These are phyloP conservation scores for Castanea mollissima DNA, from an alignment of 306 rosid genomes.

Conservation along the genomic window DNA sequence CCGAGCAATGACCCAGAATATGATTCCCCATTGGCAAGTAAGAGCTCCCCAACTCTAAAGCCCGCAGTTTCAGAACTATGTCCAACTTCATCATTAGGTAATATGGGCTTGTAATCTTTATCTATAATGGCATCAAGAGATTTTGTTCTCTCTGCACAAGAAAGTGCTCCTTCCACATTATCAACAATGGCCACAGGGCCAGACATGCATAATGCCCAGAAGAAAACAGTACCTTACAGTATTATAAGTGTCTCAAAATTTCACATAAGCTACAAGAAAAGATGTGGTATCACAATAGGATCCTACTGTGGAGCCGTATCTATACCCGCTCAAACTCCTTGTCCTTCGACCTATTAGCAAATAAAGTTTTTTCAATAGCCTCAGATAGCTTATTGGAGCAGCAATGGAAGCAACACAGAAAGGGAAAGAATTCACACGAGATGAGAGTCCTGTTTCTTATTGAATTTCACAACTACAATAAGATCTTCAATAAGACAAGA, in stretches of 20 bases:
- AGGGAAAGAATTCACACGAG: background rate
- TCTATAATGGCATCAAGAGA: constrained; percentile 61
- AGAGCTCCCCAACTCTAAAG: constrained; percentile 69
- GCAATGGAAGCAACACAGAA: constrained; percentile 6
- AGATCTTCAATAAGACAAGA: background rate
- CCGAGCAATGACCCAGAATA: constrained; percentile 81
- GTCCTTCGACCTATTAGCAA: constrained; percentile 36
- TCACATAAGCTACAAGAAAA: constrained; percentile 44
- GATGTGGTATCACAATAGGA: constrained; percentile 31
- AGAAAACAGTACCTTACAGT: constrained; percentile 43
- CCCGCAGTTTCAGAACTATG: constrained; percentile 58
- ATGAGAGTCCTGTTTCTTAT: background rate
- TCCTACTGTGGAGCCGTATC: constrained; percentile 25
- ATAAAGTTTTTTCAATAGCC: constrained; percentile 14
- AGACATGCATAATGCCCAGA: constrained; percentile 93
- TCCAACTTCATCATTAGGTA: constrained; percentile 50
- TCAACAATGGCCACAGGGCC: constrained; percentile 78
- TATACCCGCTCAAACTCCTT: constrained; percentile 28
- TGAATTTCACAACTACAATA: background rate
- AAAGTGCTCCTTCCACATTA: constrained; percentile 50
- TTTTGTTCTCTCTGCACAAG: constrained; percentile 70
- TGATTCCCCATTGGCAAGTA: constrained; percentile 65
- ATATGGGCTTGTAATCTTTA: constrained; percentile 31
- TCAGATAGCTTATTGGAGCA: constrained; percentile 18
- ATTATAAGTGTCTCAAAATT: constrained; percentile 28